phyloP scores from a whole-genome alignment of 495 filamentous ascomycete genomes.

The Xylaria telfairii region DNA sequence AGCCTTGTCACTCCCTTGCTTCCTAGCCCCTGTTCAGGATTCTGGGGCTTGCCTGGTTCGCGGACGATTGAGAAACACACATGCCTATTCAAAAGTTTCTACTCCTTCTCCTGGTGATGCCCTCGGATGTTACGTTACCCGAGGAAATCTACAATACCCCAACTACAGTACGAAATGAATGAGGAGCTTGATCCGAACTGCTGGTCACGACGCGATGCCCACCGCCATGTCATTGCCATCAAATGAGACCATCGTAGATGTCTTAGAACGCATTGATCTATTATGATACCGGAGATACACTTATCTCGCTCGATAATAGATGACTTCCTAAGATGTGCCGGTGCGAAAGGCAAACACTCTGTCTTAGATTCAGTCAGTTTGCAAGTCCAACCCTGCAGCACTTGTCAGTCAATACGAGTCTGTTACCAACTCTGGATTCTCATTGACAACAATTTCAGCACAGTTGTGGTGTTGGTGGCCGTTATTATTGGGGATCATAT shows the following conservation, averaged over 20 bases:
- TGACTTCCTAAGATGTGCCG: not conserved
- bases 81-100: no score
- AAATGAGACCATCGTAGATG: not conserved
- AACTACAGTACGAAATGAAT: no score
- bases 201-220: not conserved
- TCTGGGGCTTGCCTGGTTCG: not conserved
- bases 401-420: not conserved
- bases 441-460: not conserved
- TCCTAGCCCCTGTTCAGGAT: not conserved
- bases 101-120: no score
- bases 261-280: not conserved
- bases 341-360: not conserved
- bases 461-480: not conserved
- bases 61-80: not conserved
- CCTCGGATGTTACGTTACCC: no score
- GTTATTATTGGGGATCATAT: not conserved
- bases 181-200: not conserved
- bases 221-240: not conserved
- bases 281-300: not conserved
- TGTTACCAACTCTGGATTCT: not conserved
- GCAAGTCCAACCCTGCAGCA: not conserved
- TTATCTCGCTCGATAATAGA: not conserved
- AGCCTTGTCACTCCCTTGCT: not conserved
- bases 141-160: no score
- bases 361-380: not conserved